Evolutionary conservation across 2,329 filamentous ascomycete genomes (phyloP), one percentile per base, ranked within the genome.

Genomic region (Phyllosticta citriasiana): DNA sequence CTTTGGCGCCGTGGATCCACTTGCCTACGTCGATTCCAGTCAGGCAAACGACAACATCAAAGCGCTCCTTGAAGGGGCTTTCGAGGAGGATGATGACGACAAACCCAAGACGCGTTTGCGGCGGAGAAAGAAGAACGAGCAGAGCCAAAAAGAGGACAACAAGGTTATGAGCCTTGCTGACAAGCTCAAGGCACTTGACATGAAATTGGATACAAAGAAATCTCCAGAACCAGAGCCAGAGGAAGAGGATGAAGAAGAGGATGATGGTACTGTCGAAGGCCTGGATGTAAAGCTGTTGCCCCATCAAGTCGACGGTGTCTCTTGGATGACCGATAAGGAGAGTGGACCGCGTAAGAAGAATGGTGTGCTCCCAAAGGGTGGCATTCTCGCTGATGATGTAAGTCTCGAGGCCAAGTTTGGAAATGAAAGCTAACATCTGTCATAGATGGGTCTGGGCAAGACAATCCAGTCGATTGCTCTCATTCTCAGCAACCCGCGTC

Each of bases 251-350:
- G 78, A 80, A 5, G 78, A 78, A 2, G 78, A 79, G 55, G 78
- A 80, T 57, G 86, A 87, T 70, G 86, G 81, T 57, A 83, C 77
- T 64, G 79, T 97, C 0, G 87, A 91, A 59, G 94, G 93, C 0
- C 82, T 99, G 63, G 88, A 87, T 61, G 90, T 97, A 63, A 92
- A 88, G 69, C 81, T 99, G 2, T 81, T 99, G 0, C 93, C 92
- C 4, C 94, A 99, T 75, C 94, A 99, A 74, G 85, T 97, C 14
- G 90, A 96, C 61, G 94, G 94, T 67, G 88, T 97, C 0, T 84
- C 87, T 61, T 99, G 94, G 93, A 96, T 99, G 91, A 87, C 84
- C 61, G 89, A 92, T 63, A 91, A 95, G 68, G 94, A 99, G 75
- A 86, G 91, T 10, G 92, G 93, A 2, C 85, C 86, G 19, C 85